phyloP scores from a whole-genome alignment of 257 asterid genomes.

The Gynochthodes officinalis region DNA sequence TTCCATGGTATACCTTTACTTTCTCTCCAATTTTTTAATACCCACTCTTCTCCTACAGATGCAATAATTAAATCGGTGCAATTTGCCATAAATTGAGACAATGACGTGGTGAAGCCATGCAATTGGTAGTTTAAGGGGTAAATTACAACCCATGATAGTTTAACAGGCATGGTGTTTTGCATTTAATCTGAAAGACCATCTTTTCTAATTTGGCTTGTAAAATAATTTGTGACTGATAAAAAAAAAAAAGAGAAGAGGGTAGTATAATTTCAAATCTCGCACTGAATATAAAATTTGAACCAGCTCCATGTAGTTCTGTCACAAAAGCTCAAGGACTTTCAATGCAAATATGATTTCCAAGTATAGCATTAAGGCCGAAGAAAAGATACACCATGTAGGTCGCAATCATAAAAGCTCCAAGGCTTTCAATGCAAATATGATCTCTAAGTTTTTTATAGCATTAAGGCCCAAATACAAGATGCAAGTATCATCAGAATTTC shows the following conservation, averaged over 20 bases:
- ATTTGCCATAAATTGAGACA: too few relatives aligned
- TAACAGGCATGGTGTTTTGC: too few relatives aligned
- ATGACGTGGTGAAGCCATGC: too few relatives aligned
- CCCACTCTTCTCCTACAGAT: neutral
- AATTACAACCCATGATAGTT: too few relatives aligned
- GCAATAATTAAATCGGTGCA: too few relatives aligned
- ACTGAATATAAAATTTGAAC: too few relatives aligned
- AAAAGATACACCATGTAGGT: neutral
- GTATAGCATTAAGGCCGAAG: neutral
- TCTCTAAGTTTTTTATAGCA: neutral
- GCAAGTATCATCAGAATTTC: neutral
- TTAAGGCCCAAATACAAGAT: neutral
- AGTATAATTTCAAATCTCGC: neutral
- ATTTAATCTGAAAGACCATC: neutral
- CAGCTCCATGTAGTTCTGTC: too few relatives aligned
- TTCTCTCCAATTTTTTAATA: neutral
- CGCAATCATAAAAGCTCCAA: too few relatives aligned
- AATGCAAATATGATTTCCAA: neutral
- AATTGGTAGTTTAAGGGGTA: too few relatives aligned
- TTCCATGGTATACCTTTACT: neutral
- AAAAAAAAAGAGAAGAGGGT: neutral
- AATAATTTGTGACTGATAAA: neutral
- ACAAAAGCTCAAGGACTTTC: neutral
- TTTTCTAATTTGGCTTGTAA: neutral
- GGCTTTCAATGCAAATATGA: neutral